Evolutionary conservation across 805 yeast genomes (phyloP).

Genomic region (Cyberlindnera galapagoensis): DNA sequence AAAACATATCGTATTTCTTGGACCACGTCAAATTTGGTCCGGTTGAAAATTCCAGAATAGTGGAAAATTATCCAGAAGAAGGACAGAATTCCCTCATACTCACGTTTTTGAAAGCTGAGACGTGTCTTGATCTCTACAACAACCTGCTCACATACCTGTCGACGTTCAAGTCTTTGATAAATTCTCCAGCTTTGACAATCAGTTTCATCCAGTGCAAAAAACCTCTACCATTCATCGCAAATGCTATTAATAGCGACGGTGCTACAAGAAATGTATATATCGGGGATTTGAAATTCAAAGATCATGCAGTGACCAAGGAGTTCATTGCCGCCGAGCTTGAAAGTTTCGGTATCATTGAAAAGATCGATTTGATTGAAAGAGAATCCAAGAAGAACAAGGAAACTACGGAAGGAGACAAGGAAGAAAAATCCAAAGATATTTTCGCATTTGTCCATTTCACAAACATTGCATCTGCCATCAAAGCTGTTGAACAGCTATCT

Average conservation of each 20-base stretch:
- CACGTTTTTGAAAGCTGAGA: constrained; percentile 25
- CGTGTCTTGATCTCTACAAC: constrained; percentile 32
- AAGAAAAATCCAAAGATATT: constrained; percentile 37
- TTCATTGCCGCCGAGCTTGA: constrained; percentile 44
- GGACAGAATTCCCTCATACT: constrained; percentile 18
- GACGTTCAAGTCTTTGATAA: constrained; percentile 29
- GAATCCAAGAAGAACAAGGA: constrained; percentile 37
- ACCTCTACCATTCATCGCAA: constrained; percentile 19
- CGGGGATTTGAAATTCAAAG: constrained; percentile 58
- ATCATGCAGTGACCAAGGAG: constrained; percentile 31
- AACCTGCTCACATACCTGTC: constrained; percentile 29
- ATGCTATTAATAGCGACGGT: constrained; percentile 65
- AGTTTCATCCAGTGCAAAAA: constrained; percentile 28
- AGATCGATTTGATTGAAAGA: constrained; percentile 43
- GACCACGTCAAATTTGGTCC: constrained; percentile 52
- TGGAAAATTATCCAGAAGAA: constrained; percentile 23
- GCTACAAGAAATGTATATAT: constrained; percentile 92
- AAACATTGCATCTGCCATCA: constrained; percentile 74
- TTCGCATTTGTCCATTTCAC: constrained; percentile 87
- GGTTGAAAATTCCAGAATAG: constrained; percentile 48
- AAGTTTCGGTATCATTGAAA: constrained; percentile 55
- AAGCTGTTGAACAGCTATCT: constrained; percentile 76
- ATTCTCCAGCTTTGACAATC: constrained; percentile 33
- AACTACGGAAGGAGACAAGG: constrained; percentile 33
- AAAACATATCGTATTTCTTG: constrained; percentile 28